Evolutionary conservation across 1,284 basidiomycete species (phyloP), one percentile per base, ranked within the genome.

Genomic region (Heterobasidion occidentale): DNA sequence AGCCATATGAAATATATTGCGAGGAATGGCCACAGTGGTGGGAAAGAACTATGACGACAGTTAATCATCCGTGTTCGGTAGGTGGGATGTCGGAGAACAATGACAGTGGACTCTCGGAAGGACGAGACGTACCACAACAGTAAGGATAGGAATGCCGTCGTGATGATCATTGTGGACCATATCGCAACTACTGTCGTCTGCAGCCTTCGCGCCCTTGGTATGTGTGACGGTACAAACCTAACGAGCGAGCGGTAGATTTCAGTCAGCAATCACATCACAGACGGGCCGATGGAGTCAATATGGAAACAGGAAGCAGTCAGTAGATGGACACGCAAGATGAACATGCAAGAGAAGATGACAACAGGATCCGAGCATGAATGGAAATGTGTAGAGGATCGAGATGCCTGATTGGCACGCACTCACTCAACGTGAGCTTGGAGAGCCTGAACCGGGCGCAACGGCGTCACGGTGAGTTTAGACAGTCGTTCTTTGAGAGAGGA

Each of bases 121-220:
- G 56, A 34, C 8, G 46, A 17, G 20, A 64, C 89, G 66, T 65
- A 96, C 92, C 91, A 88, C 42, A 92, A 75, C 19, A 90, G 69
- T 53, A 96, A 77, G 74, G 93, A 98, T 48, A 84, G 51, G 61
- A 83, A 81, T 14, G 86, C 69, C 52, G 79, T 81, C 59, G 90
- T 77, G 2, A 91, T 83, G 53, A 98, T 84, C 65, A 88, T 75
- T 11, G 89, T 79, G 14, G 90, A 90, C 93, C 92, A 98, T 53
- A 87, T 65, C 11, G 94, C 88, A 46, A 99, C 95, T 0, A 83
- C 88, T 55, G 92, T 76, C 57, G 89, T 95, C 74, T 96, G 92
- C 56, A 95, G 69, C 63, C 94, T 78, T 59, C 94, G 78, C 67
- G 84, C 84, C 57, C 83, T 76, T n/a, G 90, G 90, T 61, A 93